Base-by-base conservation (phyloP, 108 stramenopile species). In the Cyclotella kingstonii region DNA sequence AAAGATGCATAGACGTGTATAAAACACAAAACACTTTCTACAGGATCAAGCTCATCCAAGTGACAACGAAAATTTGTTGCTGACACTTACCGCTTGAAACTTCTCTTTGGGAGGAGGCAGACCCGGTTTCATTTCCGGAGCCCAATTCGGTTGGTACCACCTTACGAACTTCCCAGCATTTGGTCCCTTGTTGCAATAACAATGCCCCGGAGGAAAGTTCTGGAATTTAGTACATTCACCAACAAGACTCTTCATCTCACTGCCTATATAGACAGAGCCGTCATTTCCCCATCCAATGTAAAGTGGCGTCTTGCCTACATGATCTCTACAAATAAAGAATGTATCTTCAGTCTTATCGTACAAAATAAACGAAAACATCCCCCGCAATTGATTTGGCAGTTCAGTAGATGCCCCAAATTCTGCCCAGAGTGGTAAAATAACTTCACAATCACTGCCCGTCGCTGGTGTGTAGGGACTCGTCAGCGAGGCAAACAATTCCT, bases 281-380 rank as follows among this genome's bases (percentile, higher is more conserved):
- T 98, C 96, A 54, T 94, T 89, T 19, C 88, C 90, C 86, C 90
- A 95, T 10, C 97, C 97, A 44, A 96, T 94, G 82, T 98, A 98
- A 12, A 97, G 77, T 0, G 98, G 96, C 8, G 93, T 95, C 71
- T 97, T 98, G 19, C 98, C 98, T 12, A 98, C 86, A 69, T 98
- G 96, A 78, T 98, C 98, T 34, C 98, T 85, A 43, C 73, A 90
- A 29, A 91, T 85, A 54, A 95, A 80, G 80, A 85, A 97, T 28
- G 84, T 76, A 71, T 97, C 94, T 15, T 78, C 81, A 15, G 56
- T 49, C 39, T 78, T 73, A 70, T 97, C 98, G 75, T 97, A 96
- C 35, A 97, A 67, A 54, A 97, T 93, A 38, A 98, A 95, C 50
- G 89, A 87, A 61, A 98, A 98, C 98, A 98, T 98, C 8, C 98